Base-by-base conservation (phyloP, 108 stramenopile genomes). In the Conticribra guillardii region DNA sequence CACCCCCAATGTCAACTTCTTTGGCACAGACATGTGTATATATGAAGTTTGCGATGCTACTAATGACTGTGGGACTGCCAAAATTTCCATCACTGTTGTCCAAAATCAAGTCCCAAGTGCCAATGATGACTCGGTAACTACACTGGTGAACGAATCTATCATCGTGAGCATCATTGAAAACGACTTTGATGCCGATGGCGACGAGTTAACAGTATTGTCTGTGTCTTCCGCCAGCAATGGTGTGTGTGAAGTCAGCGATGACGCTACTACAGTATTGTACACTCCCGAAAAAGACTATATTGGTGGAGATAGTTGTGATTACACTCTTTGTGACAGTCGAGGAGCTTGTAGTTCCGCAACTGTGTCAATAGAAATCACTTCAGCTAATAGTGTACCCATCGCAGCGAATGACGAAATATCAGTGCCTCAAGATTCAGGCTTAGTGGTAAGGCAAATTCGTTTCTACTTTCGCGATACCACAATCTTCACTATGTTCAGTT, bases 401-500 rank as follows among this genome's bases (percentile, higher is more conserved):
- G 59, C 59, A 21, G 21, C 18, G 0, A 60, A 60, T 22, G 59
- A 60, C 41, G 23, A 45, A 15, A 2, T 60, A 19, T 37, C 18
- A 1, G 34, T 60, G n/a, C 41, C 59, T 9, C 34, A 45, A 60
- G 59, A 60, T 26, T 60, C 59, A 2, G 41, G 19, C 3, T 21
- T 19, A 60, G 41, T 60, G 17, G 59, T 44, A 21, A 41, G 37
- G 37, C 37, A 9, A 11, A 41, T 9, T 11, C 8, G 11, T 5
- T 41, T 41, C 11, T 41, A 11, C 5, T 5, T 41, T 41, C 11
- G 5, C 37, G 37, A 9, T 9, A 9, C 37, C 5, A 41, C 37
- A 9, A 41, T 5, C 5, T 41, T 41, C 37, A 41, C 11, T 41
- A 41, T 11, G n/a, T n/a, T n/a, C n/a, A n/a, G n/a, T n/a, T n/a